Evolutionary conservation across 495 filamentous ascomycete species (phyloP).

Genomic region (Glutinoglossum americanum): DNA sequence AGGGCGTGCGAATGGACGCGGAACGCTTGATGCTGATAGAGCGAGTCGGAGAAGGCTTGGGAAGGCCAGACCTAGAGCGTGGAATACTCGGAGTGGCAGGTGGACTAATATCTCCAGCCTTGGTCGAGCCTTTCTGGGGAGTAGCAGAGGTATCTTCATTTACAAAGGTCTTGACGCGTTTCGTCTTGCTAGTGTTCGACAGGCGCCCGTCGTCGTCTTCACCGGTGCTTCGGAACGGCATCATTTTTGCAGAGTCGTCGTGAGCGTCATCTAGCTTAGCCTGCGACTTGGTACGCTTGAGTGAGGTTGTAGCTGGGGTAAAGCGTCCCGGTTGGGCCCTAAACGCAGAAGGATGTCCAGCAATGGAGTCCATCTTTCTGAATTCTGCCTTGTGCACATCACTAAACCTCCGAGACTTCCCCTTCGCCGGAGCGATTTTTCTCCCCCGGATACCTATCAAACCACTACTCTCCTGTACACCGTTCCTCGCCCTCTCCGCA

Average conservation of each 20-base stretch:
- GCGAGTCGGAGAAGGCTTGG: slow-evolving; percentile 56
- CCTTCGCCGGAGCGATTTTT: slow-evolving; percentile 57
- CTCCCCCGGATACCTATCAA: slow-evolving; percentile 25
- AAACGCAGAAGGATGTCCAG: slow-evolving; percentile 59
- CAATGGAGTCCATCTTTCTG: slow-evolving; percentile 94
- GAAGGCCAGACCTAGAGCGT: slow-evolving; percentile 23
- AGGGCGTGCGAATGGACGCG: slow-evolving; percentile 12
- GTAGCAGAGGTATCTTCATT: slow-evolving; percentile 36
- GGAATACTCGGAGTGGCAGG: slow-evolving; percentile 14
- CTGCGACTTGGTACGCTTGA: slow-evolving; percentile 60
- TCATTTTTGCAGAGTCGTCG: not conserved
- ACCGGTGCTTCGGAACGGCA: not conserved
- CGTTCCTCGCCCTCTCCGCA: slow-evolving; percentile 17
- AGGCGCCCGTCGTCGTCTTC: not conserved
- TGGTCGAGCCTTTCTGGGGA: slow-evolving; percentile 23
- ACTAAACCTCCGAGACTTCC: slow-evolving; percentile 56
- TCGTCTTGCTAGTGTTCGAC: slow-evolving; percentile 20
- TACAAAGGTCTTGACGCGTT: slow-evolving; percentile 39
- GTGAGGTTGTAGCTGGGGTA: slow-evolving; percentile 16
- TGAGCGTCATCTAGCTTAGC: slow-evolving; percentile 42
- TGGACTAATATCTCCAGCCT: slow-evolving; percentile 20
- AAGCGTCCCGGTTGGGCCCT: slow-evolving; percentile 30
- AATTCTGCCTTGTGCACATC: slow-evolving; percentile 69
- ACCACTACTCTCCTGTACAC: slow-evolving; percentile 17
- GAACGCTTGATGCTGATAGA: slow-evolving; percentile 36